phyloP scores from a whole-genome alignment of 2,329 filamentous ascomycete species.

The Drechslerella coelobrocha region DNA sequence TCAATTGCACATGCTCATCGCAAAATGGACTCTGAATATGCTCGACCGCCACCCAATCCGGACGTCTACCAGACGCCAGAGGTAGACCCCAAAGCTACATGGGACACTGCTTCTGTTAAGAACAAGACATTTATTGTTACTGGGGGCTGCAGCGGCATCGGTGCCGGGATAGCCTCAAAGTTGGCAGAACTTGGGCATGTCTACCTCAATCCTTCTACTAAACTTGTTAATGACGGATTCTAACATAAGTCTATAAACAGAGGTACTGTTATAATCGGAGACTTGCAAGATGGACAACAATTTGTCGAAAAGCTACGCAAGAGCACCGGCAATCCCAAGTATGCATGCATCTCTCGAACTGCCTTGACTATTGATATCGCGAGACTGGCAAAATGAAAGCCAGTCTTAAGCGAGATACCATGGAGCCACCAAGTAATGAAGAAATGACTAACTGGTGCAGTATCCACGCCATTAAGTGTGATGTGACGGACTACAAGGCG shows the following conservation, averaged over 20 bases:
- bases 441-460: too few species aligned
- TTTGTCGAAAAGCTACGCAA: slow-evolving; percentile 65
- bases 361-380: too few species aligned
- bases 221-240: slow-evolving; percentile 3
- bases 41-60: slow-evolving; percentile 35
- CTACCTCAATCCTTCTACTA: slow-evolving; percentile 7
- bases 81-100: slow-evolving; percentile 61
- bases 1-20: too few species aligned
- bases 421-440: too few species aligned
- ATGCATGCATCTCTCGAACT: background rate
- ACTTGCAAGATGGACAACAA: slow-evolving; percentile 67
- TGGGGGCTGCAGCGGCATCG: slow-evolving; percentile 69
- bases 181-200: slow-evolving; percentile 64
- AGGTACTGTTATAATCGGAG: slow-evolving; percentile 69
- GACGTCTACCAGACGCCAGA: slow-evolving; percentile 59
- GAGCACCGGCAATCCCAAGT: slow-evolving; percentile 59
- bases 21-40: slow-evolving; percentile 46
- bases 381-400: too few species aligned
- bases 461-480: slow-evolving; percentile 67
- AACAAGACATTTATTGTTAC: slow-evolving; percentile 70
- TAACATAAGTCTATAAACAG: slow-evolving; percentile 22
- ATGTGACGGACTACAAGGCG: slow-evolving; percentile 71
- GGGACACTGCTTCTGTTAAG: slow-evolving; percentile 61
- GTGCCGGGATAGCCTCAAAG: slow-evolving; percentile 64
- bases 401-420: too few species aligned